Percentiles rank a stretch among this genome's conserved stretches.
Evolutionary conservation across 768 basidiomycete species (phyloP).

Genomic region (Trametes cinnabarina): DNA sequence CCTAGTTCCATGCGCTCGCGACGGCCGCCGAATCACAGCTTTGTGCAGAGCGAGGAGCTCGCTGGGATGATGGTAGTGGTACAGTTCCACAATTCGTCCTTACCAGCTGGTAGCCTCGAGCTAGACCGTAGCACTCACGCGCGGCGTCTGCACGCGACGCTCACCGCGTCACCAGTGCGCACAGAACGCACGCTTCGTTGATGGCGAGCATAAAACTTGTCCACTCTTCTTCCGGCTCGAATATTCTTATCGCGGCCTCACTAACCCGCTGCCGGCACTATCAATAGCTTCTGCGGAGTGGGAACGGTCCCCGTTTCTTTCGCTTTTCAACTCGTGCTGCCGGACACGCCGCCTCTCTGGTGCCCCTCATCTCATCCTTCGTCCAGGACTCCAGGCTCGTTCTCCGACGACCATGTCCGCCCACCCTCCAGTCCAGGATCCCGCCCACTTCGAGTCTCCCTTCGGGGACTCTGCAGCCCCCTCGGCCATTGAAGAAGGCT

Average conservation of each 20-base stretch:
- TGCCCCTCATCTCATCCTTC: conserved; percentile 3
- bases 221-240: conserved; percentile 10
- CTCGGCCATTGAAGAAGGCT: background rate
- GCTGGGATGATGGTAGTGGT: background rate
- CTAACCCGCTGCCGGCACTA: conserved; percentile 2
- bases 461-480: conserved; percentile 1
- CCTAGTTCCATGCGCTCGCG: background rate
- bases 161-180: conserved; percentile 5
- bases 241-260: conserved; percentile 15
- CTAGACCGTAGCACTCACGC: background rate
- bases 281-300: conserved; percentile 19
- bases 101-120: background rate
- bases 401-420: conserved; percentile 12
- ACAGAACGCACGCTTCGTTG: conserved; percentile 3
- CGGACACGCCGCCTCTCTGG: background rate
- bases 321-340: background rate
- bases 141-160: background rate
- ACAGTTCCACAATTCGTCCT: background rate
- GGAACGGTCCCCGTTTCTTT: background rate
- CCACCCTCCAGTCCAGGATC: conserved; percentile 3
- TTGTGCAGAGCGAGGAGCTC: background rate
- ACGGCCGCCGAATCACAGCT: background rate
- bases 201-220: conserved; percentile 1
- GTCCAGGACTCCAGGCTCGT: conserved; percentile 9
- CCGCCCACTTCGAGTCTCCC: background rate